Conservation (phyloP, 768 basidiomycete species). For the Termitomyces sp. region DNA sequence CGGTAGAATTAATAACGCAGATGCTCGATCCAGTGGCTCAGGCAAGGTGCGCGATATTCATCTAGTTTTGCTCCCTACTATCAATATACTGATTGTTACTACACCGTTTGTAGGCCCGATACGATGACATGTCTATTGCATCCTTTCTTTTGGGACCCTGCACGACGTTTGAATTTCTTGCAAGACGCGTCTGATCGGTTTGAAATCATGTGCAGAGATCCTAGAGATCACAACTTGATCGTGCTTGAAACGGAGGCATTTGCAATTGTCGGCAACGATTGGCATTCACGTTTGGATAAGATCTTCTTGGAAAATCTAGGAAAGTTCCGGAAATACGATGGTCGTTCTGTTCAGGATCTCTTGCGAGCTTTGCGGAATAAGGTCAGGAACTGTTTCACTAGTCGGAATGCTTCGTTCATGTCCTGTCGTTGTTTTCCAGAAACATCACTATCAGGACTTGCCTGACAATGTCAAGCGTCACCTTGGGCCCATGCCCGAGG, state of each 20-base stretch:
- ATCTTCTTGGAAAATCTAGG: constrained; percentile 91
- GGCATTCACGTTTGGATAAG: constrained; percentile 83
- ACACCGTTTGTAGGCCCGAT: constrained; percentile 56
- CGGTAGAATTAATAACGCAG: constrained; percentile 64
- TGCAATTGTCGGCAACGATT: constrained; percentile 82
- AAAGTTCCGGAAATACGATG: constrained; percentile 97
- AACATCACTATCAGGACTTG: constrained; percentile 97
- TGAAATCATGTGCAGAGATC: constrained; percentile 95
- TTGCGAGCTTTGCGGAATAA: constrained; percentile 93
- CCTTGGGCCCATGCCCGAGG: constrained; percentile 87
- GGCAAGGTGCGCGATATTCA: constrained; percentile 49
- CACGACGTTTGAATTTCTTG: constrained; percentile 83
- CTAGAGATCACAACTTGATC: constrained; percentile 70
- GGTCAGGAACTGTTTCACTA: constrained; percentile 36
- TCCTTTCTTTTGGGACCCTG: constrained; percentile 96
- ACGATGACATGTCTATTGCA: constrained; percentile 84
- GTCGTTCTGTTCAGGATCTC: constrained; percentile 84
- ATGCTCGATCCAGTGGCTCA: constrained; percentile 80
- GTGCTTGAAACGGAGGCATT: constrained; percentile 67
- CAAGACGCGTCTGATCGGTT: constrained; percentile 97
- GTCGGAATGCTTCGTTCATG: neutral
- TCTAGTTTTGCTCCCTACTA: neutral
- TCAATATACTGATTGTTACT: neutral
- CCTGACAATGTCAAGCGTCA: constrained; percentile 87
- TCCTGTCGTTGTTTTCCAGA: constrained; percentile 39